A percentile compares a stretch with the other conserved stretches of the same genome.
Conservation (phyloP, 1,139 yeast species). For the Pneumocystis carinii region DNA sequence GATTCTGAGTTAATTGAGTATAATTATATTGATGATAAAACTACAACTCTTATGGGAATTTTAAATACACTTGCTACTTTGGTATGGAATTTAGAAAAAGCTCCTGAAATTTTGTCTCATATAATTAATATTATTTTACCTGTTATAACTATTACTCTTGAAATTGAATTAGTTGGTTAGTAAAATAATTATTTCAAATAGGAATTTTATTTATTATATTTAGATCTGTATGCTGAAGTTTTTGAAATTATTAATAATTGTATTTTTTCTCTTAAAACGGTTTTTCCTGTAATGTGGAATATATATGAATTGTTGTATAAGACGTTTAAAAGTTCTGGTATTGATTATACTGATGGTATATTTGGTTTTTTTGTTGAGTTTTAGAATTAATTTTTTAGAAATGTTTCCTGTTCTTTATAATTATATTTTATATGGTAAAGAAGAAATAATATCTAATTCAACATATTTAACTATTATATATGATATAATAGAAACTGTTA, state of each 20-base stretch:
- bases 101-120: conserved; percentile 47
- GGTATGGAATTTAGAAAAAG: conserved; percentile 71
- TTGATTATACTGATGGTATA: conserved; percentile 49
- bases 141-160: conserved; percentile 51
- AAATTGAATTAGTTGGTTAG: conserved; percentile 25
- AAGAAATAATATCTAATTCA: conserved; percentile 29
- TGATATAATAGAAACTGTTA: conserved; percentile 25
- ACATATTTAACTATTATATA: conserved; percentile 25
- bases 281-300: conserved; percentile 68
- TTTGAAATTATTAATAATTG: conserved; percentile 79
- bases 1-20: conserved; percentile 30
- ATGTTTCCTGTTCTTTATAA: conserved; percentile 61
- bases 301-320: conserved; percentile 42
- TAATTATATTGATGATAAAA: conserved; percentile 47
- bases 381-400: conserved; percentile 19
- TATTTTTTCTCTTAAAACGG: conserved; percentile 54
- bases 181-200: neutral
- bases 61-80: conserved; percentile 78
- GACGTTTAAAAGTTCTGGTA: conserved; percentile 37
- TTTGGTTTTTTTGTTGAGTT: neutral
- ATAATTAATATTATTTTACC: conserved; percentile 67
- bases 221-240: conserved; percentile 43
- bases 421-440: conserved; percentile 57
- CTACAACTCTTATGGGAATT: conserved; percentile 76
- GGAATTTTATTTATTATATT: neutral